Base-by-base conservation (phyloP, 2,329 filamentous ascomycete genomes). In the Scytalidium lignicola region DNA sequence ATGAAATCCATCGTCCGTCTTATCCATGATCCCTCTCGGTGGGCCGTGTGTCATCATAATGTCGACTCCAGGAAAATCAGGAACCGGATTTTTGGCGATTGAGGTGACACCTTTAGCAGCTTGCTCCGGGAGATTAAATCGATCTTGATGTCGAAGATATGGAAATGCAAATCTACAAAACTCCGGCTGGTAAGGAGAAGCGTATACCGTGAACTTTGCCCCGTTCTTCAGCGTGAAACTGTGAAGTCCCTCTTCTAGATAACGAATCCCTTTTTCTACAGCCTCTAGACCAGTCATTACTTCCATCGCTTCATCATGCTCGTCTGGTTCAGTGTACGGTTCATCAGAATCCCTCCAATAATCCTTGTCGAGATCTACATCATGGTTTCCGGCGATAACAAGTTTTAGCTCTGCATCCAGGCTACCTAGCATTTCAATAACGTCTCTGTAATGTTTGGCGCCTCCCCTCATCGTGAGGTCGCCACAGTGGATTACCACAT, bases 331-430 rank as follows among this genome's bases (percentile, higher is more conserved):
- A 8, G 26, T 19, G 26, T 32, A n/a, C 21, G 19, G 12, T 45
- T 32, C 26, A 22, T 26, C 4, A 37, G 9, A 49, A 43, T 28
- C n/a, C 2, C 49, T 46, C 7, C 41, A 40, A n/a, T 19, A 45
- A 12, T 47, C 39, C n/a, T 48, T 37, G 53, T 84, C 78, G 1
- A 84, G 68, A 3, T 72, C 75, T 32, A 80, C 67, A 56, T 83
- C 80, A 62, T 84, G 80, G 55, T 84, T 84, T 0, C 81, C 81
- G 0, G 80, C 73, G 51, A 84, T 82, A 12, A 83, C 74, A 18
- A 84, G 67, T 56, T 83, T 84, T 6, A 83, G 61, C 13, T 73
- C 70, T 2, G 79, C 79, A 9, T 75, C 64, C 23, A 78, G 70
- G 1, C 56, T 54, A 15, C 15, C 15, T 2, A 58, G 18, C 44